Percentiles rank a stretch among this genome's conserved stretches.
Evolutionary conservation across 2,329 filamentous ascomycete genomes (phyloP).

Genomic region (Cercospora berteroae): DNA sequence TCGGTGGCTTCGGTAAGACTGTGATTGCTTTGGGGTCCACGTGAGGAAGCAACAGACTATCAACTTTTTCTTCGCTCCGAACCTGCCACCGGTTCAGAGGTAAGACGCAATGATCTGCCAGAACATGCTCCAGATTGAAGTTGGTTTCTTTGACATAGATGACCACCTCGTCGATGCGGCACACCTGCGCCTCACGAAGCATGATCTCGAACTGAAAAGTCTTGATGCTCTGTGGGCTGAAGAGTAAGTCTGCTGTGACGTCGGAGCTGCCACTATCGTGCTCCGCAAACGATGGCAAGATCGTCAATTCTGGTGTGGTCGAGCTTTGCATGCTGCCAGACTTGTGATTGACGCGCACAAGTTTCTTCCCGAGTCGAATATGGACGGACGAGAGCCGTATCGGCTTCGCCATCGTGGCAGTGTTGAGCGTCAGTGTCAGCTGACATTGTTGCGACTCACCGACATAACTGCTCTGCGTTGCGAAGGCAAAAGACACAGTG

Average conservation of each 20-base stretch:
- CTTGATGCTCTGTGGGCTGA: constrained; percentile 13
- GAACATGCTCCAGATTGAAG: constrained; percentile 67
- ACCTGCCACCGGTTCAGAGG: constrained; percentile 20
- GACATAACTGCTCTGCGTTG: constrained; percentile 56
- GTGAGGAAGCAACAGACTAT: constrained; percentile 33
- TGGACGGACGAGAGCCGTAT: constrained; percentile 25
- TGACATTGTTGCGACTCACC: constrained; percentile 59
- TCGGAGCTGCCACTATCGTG: constrained; percentile 18
- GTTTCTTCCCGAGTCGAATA: constrained; percentile 21
- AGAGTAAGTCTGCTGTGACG: constrained; percentile 16
- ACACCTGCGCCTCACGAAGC: constrained; percentile 78
- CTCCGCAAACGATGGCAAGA: constrained; percentile 14
- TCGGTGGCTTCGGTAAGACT: constrained; percentile 85
- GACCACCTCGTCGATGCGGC: constrained; percentile 62
- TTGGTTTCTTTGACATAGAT: constrained; percentile 62
- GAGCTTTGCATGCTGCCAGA: neutral
- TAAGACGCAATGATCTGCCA: constrained; percentile 40
- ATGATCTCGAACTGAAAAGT: constrained; percentile 70
- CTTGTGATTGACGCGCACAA: constrained; percentile 18
- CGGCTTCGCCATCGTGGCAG: constrained; percentile 28
- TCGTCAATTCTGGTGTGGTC: neutral
- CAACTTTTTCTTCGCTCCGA: constrained; percentile 16
- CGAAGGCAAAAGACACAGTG: constrained; percentile 54
- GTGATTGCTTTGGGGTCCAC: constrained; percentile 59
- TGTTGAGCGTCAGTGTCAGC: constrained; percentile 52